Evolutionary conservation across 192 early-diverging fungal species (phyloP).

Genomic region (Lunasporangiospora selenospora): DNA sequence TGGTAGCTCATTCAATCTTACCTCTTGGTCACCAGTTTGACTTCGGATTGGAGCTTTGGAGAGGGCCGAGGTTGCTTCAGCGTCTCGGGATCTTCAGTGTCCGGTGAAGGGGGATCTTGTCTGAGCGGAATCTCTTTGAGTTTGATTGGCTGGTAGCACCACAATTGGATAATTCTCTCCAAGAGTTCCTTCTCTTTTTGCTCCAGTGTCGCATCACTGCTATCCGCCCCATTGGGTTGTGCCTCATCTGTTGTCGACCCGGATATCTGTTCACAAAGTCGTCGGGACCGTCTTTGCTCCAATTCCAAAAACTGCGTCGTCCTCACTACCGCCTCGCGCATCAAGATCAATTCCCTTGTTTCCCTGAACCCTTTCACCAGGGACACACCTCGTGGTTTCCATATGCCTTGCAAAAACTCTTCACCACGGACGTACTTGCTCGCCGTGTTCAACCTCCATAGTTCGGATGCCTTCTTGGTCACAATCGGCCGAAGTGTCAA

Average conservation of each 20-base stretch:
- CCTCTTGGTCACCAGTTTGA: constrained; percentile 43
- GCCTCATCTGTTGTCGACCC: not conserved
- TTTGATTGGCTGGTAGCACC: constrained; percentile 11
- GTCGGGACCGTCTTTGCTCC: not conserved
- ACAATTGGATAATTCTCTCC: constrained; percentile 12
- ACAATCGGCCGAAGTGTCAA: constrained; percentile 65
- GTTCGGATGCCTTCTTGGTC: constrained; percentile 58
- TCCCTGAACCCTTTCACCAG: constrained; percentile 65
- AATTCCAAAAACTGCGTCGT: constrained; percentile 52
- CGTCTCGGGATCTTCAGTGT: constrained; percentile 18
- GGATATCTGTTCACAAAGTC: not conserved
- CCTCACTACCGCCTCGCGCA: constrained; percentile 44
- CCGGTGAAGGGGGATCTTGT: constrained; percentile 29
- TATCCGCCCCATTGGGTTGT: no score
- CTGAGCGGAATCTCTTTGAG: constrained; percentile 33
- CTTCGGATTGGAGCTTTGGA: constrained; percentile 34
- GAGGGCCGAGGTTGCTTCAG: constrained; percentile 32
- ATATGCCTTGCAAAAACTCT: constrained; percentile 63
- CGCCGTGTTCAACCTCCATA: constrained; percentile 79
- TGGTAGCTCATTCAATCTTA: no score
- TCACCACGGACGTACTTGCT: constrained; percentile 77
- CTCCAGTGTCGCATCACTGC: no score
- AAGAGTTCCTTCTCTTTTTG: no score
- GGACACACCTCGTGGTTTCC: constrained; percentile 75
- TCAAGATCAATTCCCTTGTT: constrained; percentile 41